phyloP scores from a whole-genome alignment of 441 rosid genomes.

The Brassica hybrid region DNA sequence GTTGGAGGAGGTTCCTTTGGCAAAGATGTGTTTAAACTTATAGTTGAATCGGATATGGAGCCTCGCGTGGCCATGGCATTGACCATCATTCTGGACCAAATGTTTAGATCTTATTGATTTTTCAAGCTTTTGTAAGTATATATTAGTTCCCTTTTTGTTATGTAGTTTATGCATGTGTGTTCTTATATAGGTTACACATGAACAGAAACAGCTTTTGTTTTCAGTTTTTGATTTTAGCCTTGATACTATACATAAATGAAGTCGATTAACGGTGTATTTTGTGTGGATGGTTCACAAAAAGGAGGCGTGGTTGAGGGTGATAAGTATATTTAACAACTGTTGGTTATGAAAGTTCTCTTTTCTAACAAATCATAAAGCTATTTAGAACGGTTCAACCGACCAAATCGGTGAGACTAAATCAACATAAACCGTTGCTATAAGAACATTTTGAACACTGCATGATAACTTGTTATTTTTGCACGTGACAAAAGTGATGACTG shows the following conservation, averaged over 20 bases:
- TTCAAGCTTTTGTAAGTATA: neutral
- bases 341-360: neutral
- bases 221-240: neutral
- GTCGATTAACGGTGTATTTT: neutral
- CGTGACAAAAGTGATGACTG: too few relatives aligned
- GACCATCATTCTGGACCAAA: constrained; percentile 83
- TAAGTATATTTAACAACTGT: neutral
- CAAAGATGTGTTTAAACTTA: constrained; percentile 74
- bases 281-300: neutral
- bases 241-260: too few relatives aligned
- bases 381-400: neutral
- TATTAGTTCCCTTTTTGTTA: constrained; percentile 28
- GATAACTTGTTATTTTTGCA: neutral
- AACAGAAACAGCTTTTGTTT: constrained; percentile 2
- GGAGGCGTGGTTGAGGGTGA: neutral
- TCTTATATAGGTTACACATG: constrained; percentile 25
- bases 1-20: too few relatives aligned
- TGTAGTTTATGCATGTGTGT: constrained; percentile 26
- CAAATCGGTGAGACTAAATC: neutral
- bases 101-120: constrained; percentile 46
- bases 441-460: neutral
- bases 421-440: neutral
- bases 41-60: constrained; percentile 68
- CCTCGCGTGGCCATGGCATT: constrained; percentile 74
- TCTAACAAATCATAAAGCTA: neutral